Evolutionary conservation across 768 basidiomycete species (phyloP).

Genomic region (Suillus sp.): DNA sequence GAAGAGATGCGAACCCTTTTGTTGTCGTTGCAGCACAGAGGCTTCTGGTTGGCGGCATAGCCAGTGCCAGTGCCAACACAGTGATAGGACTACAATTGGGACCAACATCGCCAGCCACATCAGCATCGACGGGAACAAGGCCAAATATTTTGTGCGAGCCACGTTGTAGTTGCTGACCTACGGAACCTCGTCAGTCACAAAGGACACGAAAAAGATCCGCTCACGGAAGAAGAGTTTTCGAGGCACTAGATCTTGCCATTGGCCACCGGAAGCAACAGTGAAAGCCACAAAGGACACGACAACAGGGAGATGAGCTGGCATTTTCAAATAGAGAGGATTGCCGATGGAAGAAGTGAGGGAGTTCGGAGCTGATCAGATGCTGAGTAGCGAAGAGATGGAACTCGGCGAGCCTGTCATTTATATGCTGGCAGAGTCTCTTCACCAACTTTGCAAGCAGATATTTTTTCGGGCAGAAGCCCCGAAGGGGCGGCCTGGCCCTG

Average conservation of each 20-base stretch:
- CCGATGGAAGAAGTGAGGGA: not conserved
- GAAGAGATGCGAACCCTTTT: conserved; percentile 12
- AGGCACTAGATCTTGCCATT: conserved; percentile 34
- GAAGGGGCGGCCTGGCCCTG: too few relatives aligned
- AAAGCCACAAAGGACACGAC: conserved; percentile 6
- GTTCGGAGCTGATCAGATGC: not conserved
- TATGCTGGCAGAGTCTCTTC: not conserved
- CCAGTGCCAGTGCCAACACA: conserved; percentile 25
- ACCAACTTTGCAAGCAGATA: too few relatives aligned
- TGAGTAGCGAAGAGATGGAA: not conserved
- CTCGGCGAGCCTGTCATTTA: not conserved
- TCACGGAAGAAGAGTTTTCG: conserved; percentile 11
- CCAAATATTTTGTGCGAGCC: conserved; percentile 15
- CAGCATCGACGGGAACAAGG: conserved; percentile 17
- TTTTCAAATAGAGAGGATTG: not conserved
- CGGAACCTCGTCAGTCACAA: conserved; percentile 13
- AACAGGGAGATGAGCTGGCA: conserved; percentile 1
- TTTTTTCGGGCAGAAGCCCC: too few relatives aligned
- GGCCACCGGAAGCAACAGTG: conserved; percentile 9
- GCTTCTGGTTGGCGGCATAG: conserved; percentile 20
- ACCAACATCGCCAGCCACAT: conserved; percentile 24
- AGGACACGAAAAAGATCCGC: conserved; percentile 15
- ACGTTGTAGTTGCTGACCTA: not conserved
- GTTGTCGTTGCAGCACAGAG: conserved; percentile 32
- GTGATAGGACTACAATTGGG: conserved; percentile 27